Evolutionary conservation across 2,329 filamentous ascomycete genomes (phyloP), one percentile per base, ranked within the genome.

Genomic region (Sporothrix mexicana): DNA sequence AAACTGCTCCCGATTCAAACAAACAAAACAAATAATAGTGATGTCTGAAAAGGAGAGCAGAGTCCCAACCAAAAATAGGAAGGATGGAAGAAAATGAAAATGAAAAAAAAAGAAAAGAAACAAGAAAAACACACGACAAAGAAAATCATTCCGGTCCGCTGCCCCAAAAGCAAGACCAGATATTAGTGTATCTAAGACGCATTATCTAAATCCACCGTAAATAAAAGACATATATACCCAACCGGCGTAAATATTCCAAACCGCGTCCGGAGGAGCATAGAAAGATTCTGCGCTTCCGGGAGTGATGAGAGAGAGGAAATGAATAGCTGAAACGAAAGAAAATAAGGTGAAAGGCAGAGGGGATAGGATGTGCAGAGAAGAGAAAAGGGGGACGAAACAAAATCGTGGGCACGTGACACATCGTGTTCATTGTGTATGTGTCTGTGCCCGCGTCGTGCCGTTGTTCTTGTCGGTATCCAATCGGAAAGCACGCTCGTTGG

Each of bases 121-220:
- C 30, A n/a, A 53, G 23, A 69, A 69, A 30, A 69, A n/a, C 13
- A 25, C 41, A 41, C 12, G 25, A 59, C n/a, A 64, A 68, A 72
- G 47, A 41, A 69, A 61, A 55, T 47, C 66, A 47, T 69, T 69
- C 71, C 53, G 49, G 36, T 59, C 43, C 55, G 43, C 64, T 62
- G 25, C 67, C 51, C 51, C 51, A 36, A 51, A 43, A 9, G 49
- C 49, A 45, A 57, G 68, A 59, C 68, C 68, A 59, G 68, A 70
- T 70, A 70, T 72, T 69, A 72, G 53, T 61, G 49, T 72, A 69
- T 72, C 62, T 72, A 61, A 72, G 64, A 72, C 51, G 71, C 64
- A 69, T 69, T 69, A 72, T 69, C 55, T 69, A 72, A 72, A 69
- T 51, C 49, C 55, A 71, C 55, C 55, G 41, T 17, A 25, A 53